Base-by-base conservation (phyloP, 2,329 filamentous ascomycete species). In the Fonsecaea multimorphosa region DNA sequence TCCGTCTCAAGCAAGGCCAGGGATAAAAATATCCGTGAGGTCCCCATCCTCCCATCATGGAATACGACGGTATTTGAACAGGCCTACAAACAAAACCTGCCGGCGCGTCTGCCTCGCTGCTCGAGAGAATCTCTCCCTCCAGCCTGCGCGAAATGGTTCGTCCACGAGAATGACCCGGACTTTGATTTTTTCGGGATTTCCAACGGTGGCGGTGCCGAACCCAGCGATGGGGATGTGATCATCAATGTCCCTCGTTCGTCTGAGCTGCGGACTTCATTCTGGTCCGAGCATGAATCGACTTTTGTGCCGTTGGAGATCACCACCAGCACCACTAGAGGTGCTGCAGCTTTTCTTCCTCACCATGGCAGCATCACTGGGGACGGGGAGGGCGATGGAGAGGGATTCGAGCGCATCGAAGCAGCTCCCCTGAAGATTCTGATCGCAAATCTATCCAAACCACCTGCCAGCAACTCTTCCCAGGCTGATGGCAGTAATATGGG, bases 381-480 rank as follows among this genome's bases (percentile, higher is more conserved):
- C 1, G 63, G 40, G 29, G 63, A 16, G 44, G 63, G 8, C 59
- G 61, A 32, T 64, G 72, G 53, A 72, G 61, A 32, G 65, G 72
- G 53, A 72, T 85, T 85, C 68, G 75, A 81, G 63, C 79, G 80
- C 38, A 79, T 82, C 68, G 74, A 82, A 58, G 80, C 80, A 58
- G 80, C 80, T 1, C 82, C 80, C 0, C 78, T 96, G 0, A 80
- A 80, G 40, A 82, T 94, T 36, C 86, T 96, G 54, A 77, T 89
- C 16, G 83, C 86, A 62, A 83, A 84, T 83, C 76, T 79, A 32
- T 72, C 71, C 12, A 63, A 64, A n/a, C 27, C 19, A 51, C 70
- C 68, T 62, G 32, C 70, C 73, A 57, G 59, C 72, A 7, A 53
- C 72, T 69, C 4, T 76, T 77, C n/a, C 81, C 19, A 19, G 29